Base-by-base conservation (phyloP, 352 stramenopile species). In the Globisporangium radiosum region DNA sequence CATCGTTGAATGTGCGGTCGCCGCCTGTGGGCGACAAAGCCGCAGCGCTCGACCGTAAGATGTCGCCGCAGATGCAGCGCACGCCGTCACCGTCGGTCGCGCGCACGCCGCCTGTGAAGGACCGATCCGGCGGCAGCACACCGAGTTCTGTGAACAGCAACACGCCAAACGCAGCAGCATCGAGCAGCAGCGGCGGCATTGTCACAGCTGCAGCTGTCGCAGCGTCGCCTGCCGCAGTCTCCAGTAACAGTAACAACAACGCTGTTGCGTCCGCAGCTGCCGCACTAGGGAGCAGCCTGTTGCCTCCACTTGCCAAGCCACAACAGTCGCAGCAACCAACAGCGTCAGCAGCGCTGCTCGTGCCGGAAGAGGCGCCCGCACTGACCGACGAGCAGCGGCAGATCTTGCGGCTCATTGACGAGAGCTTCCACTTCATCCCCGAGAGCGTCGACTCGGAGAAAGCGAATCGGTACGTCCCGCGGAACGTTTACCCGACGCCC, bases 401-500 rank as follows among this genome's bases (percentile, higher is more conserved):
- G 70, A 76, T 90, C 48, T 62, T 94, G 58, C 77, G 80, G 14
- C 66, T 92, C 66, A 89, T 92, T 56, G 85, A 94, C 66, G 81
- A 91, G 64, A 92, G 88, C 53, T 98, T 98, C 77, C 79, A 92
- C 54, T 96, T 97, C 67, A 92, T 96, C 51, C 92, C 94, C 8
- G 84, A 88, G 54, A 83, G 69, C 61, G 76, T 78, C 52, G 95
- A 98, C 65, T 97, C 85, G 25, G 90, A 97, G 62, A 91, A 90
- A 68, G 71, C 73, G 40, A 95, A 90, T 56, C 81, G 82, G 47
- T 99, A 99, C 70, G 84, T 95, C 33, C 96, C 96, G 38, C 88
- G 94, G 33, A 98, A 99, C 69, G 77, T 96, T 47, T 99, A 98
- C 76, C 83, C 89, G 58, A 95, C 87, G 5, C 95, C 92, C 3